Base-by-base conservation (phyloP, 441 rosid genomes). In the Geranium incanum region DNA sequence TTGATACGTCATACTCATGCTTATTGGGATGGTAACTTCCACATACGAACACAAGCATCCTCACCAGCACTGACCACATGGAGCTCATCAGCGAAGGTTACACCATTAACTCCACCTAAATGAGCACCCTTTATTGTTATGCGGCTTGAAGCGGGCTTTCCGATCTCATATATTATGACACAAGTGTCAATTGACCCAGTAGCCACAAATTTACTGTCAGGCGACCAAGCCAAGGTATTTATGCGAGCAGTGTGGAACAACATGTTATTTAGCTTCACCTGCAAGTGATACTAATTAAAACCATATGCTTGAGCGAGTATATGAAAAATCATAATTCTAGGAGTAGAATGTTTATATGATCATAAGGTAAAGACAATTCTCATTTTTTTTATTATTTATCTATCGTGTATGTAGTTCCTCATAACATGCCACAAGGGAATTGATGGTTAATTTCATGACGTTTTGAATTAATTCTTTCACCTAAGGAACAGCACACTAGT, bases 181-280 rank as follows among this genome's bases (percentile, higher is more conserved):
- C 76, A 75, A 18, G 80, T 81, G 77, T 83, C 86, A 5, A 83
- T 71, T 2, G 86, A 81, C 18, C 84, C 86, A n/a, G 84, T 83
- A 18, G 86, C 86, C 15, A 83, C 82, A 71, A 70, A 59, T 21
- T 77, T 70, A 77, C 78, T 74, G 70, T 70, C 72, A 33, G 86
- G 86, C 55, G 86, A 79, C 86, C 84, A 81, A 72, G 81, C 84
- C 66, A 83, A 71, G 71, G 83, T 79, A 69, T 83, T 83, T 70
- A 83, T 73, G 57, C 84, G 78, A 70, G 84, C 84, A 71, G 84
- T 73, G 78, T 83, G 86, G 76, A 52, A 83, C 72, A 83, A 66
- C 86, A 83, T 81, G 78, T 81, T 83, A 60, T 83, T 81, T 15
- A 83, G 76, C 75, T 81, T 81, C 78, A 83, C 83, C 86, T 83